Conservation (phyloP, 164 flowering plant species). For the Warburgia ugandensis region DNA sequence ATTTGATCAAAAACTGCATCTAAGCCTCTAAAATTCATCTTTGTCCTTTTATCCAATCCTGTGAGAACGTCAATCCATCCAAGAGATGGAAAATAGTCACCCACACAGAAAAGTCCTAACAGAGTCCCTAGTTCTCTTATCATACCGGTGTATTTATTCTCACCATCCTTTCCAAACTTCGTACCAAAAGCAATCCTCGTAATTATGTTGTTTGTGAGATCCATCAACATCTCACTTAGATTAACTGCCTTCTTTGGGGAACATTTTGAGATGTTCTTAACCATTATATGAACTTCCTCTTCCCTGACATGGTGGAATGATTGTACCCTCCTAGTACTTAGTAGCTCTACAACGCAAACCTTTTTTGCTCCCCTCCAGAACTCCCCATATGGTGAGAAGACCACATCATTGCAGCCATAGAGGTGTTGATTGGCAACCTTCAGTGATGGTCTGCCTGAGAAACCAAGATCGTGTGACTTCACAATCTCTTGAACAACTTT, state of each 20-base stretch:
- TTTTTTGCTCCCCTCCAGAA: conserved; percentile 55
- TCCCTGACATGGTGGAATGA: conserved; percentile 33
- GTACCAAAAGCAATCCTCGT: conserved; percentile 16
- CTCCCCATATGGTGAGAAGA: conserved; percentile 43
- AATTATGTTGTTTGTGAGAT: conserved; percentile 5
- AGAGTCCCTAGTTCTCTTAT: neutral
- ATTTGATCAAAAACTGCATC: conserved; percentile 23
- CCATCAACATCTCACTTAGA: conserved; percentile 1
- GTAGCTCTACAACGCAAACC: conserved; percentile 37
- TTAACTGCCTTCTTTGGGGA: too few relatives aligned
- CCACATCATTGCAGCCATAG: conserved; percentile 39
- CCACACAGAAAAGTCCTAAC: conserved; percentile 4
- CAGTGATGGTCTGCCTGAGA: conserved; percentile 6
- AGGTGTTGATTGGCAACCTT: conserved; percentile 23
- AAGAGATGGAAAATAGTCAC: conserved; percentile 6
- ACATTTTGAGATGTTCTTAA: too few relatives aligned
- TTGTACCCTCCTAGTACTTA: conserved; percentile 40
- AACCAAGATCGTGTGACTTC: too few relatives aligned
- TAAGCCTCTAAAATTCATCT: conserved; percentile 9
- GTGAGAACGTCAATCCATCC: conserved; percentile 2
- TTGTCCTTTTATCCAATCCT: conserved; percentile 1
- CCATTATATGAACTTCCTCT: conserved; percentile 57
- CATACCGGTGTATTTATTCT: neutral
- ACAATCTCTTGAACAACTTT: too few relatives aligned
- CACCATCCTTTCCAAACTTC: conserved; percentile 3